phyloP scores from a whole-genome alignment of 2,329 filamentous ascomycete genomes.

The Trichoderma lentiforme region DNA sequence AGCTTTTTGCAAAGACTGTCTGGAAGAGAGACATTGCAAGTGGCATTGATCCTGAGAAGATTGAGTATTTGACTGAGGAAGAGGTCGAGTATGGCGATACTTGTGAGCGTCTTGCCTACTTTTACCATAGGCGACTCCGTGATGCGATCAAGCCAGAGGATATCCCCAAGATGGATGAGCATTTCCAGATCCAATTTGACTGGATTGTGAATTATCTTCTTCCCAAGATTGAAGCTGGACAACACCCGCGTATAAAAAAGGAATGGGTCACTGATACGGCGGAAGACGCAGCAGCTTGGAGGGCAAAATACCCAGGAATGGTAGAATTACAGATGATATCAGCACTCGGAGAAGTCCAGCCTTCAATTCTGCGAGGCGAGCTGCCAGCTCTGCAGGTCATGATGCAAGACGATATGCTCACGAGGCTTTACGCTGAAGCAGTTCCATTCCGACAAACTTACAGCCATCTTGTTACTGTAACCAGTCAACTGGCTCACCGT shows the following conservation, averaged over 20 bases:
- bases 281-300: not conserved
- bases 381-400: not conserved
- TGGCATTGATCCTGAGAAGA: not conserved
- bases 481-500: not conserved
- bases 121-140: not conserved
- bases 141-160: not conserved
- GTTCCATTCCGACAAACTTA: not conserved
- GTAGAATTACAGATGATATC: not conserved
- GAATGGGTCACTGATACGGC: not conserved
- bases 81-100: not conserved
- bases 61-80: not conserved
- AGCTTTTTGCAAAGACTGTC: not conserved
- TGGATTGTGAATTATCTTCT: not conserved
- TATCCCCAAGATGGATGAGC: not conserved
- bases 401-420: not conserved
- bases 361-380: not conserved
- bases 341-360: not conserved
- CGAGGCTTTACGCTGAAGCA: not conserved
- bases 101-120: not conserved
- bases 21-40: not conserved
- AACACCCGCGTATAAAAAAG: not conserved
- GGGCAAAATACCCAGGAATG: not conserved
- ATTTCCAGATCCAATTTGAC: not conserved
- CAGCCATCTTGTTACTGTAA: not conserved
- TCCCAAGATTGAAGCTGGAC: not conserved